These are phyloP conservation scores for Pyrrhoderma lamaoense DNA, from an alignment of 1,284 basidiomycete species.

Conservation along the genomic window DNA sequence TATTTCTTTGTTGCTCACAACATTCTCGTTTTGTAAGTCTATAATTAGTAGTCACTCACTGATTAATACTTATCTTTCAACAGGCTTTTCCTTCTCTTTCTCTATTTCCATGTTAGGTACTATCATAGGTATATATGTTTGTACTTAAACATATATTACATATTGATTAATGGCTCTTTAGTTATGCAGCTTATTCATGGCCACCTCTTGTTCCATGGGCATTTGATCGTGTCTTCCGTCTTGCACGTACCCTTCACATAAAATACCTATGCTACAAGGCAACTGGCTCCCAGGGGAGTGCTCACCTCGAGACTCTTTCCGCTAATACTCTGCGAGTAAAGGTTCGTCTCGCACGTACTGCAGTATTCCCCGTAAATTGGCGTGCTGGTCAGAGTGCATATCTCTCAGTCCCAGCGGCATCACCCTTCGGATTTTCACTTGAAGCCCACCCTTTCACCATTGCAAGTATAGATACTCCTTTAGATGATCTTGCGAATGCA, in stretches of 20 bases:
- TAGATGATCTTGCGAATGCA: slow-evolving; percentile 19
- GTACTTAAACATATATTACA: not conserved
- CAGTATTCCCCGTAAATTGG: slow-evolving; percentile 26
- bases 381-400: slow-evolving; percentile 41
- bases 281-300: slow-evolving; percentile 22
- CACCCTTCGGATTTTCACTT: slow-evolving; percentile 25
- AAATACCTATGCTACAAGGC: slow-evolving; percentile 2
- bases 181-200: slow-evolving; percentile 30
- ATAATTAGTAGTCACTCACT: not conserved
- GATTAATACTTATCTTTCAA: slow-evolving; percentile 27
- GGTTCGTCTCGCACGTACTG: slow-evolving; percentile 24
- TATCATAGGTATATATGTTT: not conserved
- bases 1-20: slow-evolving; percentile 42
- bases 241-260: slow-evolving; percentile 24
- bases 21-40: slow-evolving; percentile 29
- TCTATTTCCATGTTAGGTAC: slow-evolving; percentile 8
- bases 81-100: slow-evolving; percentile 26
- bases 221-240: slow-evolving; percentile 36
- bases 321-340: slow-evolving; percentile 38
- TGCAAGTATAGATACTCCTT: slow-evolving; percentile 27
- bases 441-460: slow-evolving; percentile 42
- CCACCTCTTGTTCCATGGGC: slow-evolving; percentile 40
- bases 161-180: slow-evolving; percentile 12
- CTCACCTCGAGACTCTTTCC: slow-evolving; percentile 30
- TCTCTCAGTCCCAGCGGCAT: slow-evolving; percentile 33